These are phyloP conservation scores for Aureobasidium zeae DNA, from an alignment of 2,329 filamentous ascomycete genomes.

Conservation along the genomic window DNA sequence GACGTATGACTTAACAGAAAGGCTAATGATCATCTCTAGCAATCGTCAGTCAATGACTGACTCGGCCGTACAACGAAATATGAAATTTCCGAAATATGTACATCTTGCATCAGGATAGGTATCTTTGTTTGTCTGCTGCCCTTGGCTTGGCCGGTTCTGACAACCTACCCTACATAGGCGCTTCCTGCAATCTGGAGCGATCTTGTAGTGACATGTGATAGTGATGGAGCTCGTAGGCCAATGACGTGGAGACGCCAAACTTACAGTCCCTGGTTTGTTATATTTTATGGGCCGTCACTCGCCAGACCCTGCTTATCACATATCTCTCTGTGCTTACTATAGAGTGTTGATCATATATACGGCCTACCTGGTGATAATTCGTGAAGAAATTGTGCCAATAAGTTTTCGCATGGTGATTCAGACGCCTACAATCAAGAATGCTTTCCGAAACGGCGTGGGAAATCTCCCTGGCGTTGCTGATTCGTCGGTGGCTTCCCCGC, in stretches of 20 bases:
- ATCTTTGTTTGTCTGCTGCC: not conserved
- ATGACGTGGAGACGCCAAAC: too few species aligned
- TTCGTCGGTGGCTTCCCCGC: conserved; percentile 1
- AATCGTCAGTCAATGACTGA: conserved; percentile 12
- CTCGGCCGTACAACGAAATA: conserved; percentile 6
- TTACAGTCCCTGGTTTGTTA: too few species aligned
- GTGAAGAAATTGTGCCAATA: not conserved
- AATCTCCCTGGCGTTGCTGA: not conserved
- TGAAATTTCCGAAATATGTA: conserved; percentile 4
- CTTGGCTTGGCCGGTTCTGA: conserved; percentile 1
- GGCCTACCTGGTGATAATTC: conserved; percentile 6
- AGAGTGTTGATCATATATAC: conserved; percentile 11
- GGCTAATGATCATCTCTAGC: conserved; percentile 9
- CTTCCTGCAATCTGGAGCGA: too few species aligned
- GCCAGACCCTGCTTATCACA: conserved; percentile 11
- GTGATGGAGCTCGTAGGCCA: conserved; percentile 6
- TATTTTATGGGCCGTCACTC: conserved; percentile 1
- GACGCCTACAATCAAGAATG: conserved; percentile 2
- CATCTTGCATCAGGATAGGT: conserved; percentile 1
- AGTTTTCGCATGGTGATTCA: conserved; percentile 6
- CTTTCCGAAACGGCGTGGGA: conserved; percentile 7
- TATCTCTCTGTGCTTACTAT: too few species aligned
- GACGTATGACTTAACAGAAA: not conserved
- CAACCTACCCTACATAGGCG: not conserved
- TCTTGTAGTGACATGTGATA: conserved; percentile 5